These are phyloP conservation scores for Besnoitia besnoiti DNA, from an alignment of 169 alveolate genomes.

Conservation along the genomic window DNA sequence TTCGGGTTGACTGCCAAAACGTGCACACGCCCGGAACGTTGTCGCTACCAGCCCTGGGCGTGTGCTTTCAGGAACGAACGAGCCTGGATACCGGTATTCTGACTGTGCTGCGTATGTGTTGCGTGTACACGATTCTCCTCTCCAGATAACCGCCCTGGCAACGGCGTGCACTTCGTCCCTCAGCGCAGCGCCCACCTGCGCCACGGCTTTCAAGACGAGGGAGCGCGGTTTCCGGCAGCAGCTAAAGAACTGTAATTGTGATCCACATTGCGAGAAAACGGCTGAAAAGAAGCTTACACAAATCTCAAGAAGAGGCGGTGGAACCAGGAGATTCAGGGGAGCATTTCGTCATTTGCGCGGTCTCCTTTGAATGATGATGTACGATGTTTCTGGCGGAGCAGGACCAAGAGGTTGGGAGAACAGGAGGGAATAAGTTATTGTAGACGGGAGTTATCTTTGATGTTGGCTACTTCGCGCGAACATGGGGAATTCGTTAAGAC, in stretches of 20 bases:
- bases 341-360: too few relatives aligned
- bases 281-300: background rate
- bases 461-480: too few relatives aligned
- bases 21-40: background rate
- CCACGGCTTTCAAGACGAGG: background rate
- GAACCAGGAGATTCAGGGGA: background rate
- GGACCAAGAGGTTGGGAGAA: too few relatives aligned
- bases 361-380: too few relatives aligned
- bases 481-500: too few relatives aligned
- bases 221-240: background rate
- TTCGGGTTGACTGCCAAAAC: too few relatives aligned
- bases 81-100: background rate
- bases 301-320: background rate
- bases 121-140: background rate
- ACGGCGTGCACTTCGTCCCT: background rate
- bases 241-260: background rate
- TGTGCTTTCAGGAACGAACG: background rate
- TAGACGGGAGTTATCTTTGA: too few relatives aligned
- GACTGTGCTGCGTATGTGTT: background rate
- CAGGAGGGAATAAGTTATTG: too few relatives aligned
- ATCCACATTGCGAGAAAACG: too few relatives aligned
- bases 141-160: constrained; percentile 7
- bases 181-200: background rate
- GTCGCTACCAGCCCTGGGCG: too few relatives aligned
- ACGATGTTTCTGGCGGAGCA: too few relatives aligned